Evolutionary conservation across 2,329 filamentous ascomycete species (phyloP), one percentile per base, ranked within the genome.

Genomic region (Fusarium subtropicale): DNA sequence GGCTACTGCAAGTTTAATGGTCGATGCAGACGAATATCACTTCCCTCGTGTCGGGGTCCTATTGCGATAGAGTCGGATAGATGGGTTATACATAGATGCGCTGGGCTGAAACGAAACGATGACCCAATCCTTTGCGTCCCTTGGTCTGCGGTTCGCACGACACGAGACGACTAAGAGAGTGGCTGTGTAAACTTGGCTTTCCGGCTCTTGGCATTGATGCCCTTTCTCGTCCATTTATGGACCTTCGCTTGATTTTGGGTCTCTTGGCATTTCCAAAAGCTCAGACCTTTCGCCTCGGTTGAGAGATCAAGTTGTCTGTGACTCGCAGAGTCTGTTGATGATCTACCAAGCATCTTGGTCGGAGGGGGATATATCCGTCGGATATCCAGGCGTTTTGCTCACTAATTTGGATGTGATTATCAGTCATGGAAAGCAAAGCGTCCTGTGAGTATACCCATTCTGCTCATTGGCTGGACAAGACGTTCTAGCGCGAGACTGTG

Each of bases 161-260:
- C 59, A 69, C 64, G 68, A 68, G 68, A 66, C 60, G 50, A 44
- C 53, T 56, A 31, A 31, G 64, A 69, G 56, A 58, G 68, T 71
- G 68, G 68, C 68, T 71, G 68, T 69, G 68, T 61, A 69, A 45
- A 39, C 59, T 66, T 69, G 67, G 67, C 59, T 44, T 68, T 54
- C 42, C 18, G 10, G 41, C 44, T 41, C 65, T 60, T 58, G 60
- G 50, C 57, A 38, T 44, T 41, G 42, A 46, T 46, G 24, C 18
- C 28, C 22, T 42, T 31, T 55, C 44, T 57, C 45, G 50, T 34
- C 41, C 30, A 52, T 60, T 65, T 39, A 48, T 31, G 48, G 56
- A 34, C 59, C 56, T 30, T 66, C 53, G 45, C 51, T 58, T 58
- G 48, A 39, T 41, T 52, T 28, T 52, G 34, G 24, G 34, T 16